phyloP scores from a whole-genome alignment of 768 basidiomycete genomes.

The Hypholoma sublateritium region DNA sequence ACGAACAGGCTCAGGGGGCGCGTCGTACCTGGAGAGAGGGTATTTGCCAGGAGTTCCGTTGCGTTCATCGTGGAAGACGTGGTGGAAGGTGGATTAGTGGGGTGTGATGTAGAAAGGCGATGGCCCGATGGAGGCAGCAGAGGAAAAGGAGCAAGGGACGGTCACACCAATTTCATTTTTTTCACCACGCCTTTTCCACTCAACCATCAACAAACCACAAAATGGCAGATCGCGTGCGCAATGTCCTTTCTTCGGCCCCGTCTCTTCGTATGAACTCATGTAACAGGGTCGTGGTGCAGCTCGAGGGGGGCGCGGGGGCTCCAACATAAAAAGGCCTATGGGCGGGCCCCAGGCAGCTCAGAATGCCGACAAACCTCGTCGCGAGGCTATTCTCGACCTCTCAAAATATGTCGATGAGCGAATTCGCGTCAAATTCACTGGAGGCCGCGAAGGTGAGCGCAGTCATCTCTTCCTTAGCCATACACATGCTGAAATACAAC shows the following conservation, averaged over 20 bases:
- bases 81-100: not conserved
- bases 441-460: slow-evolving; percentile 83
- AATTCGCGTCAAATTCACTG: slow-evolving; percentile 97
- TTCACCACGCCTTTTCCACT: slow-evolving; percentile 21
- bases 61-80: slow-evolving; percentile 71
- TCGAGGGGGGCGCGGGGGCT: slow-evolving; percentile 41
- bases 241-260: slow-evolving; percentile 12
- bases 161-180: slow-evolving; percentile 16
- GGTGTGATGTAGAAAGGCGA: slow-evolving; percentile 4
- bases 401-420: slow-evolving; percentile 91
- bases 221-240: slow-evolving; percentile 66
- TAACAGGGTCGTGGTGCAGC: slow-evolving; percentile 59
- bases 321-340: slow-evolving; percentile 45
- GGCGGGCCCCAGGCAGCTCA: slow-evolving; percentile 35
- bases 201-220: slow-evolving; percentile 13
- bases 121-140: slow-evolving; percentile 16
- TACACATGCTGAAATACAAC: slow-evolving; percentile 9
- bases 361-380: slow-evolving; percentile 75
- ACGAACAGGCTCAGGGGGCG: slow-evolving; percentile 29
- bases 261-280: slow-evolving; percentile 35
- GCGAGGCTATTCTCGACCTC: slow-evolving; percentile 94
- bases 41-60: slow-evolving; percentile 86
- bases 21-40: slow-evolving; percentile 82
- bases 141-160: slow-evolving; percentile 16
- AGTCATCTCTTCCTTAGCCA: not conserved